Evolutionary conservation across 129 eudicot genomes (phyloP).

Genomic region (Artemisia argyi): DNA sequence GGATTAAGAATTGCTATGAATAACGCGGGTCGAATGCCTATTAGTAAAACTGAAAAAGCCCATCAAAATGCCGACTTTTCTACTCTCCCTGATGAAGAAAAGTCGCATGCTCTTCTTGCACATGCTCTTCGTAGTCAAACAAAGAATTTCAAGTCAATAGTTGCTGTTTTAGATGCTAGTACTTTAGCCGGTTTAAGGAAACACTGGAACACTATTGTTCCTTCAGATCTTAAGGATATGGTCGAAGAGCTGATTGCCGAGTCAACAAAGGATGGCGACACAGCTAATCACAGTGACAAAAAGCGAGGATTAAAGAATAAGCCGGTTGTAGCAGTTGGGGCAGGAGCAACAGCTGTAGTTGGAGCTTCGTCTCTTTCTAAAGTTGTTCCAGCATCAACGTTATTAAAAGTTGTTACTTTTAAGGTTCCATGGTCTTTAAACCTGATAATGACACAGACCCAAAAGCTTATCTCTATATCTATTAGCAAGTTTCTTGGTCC

Average conservation of each 20-base stretch:
- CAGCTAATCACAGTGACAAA: conserved; percentile 31
- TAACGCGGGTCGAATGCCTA: conserved; percentile 58
- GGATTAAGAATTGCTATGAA: conserved; percentile 84
- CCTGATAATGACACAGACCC: conserved; percentile 65
- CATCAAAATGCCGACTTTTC: conserved; percentile 39
- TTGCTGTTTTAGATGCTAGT: conserved; percentile 75
- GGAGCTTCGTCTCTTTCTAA: conserved; percentile 88
- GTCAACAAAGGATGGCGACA: conserved; percentile 35
- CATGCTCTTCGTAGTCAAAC: conserved; percentile 75
- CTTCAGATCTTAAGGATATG: conserved; percentile 47
- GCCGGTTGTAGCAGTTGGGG: conserved; percentile 91
- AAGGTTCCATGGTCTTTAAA: conserved; percentile 68
- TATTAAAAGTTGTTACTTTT: conserved; percentile 55
- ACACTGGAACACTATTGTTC: conserved; percentile 71
- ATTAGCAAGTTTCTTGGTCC: conserved; percentile 65
- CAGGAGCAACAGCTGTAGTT: conserved; percentile 88
- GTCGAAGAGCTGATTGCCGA: conserved; percentile 60
- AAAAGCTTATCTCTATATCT: conserved; percentile 58
- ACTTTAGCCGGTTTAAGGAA: conserved; percentile 74
- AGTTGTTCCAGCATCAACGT: conserved; percentile 70
- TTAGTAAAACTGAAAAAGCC: conserved; percentile 3
- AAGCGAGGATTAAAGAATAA: conserved; percentile 52
- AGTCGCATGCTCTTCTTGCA: conserved; percentile 80
- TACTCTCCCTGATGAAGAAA: conserved; percentile 68
- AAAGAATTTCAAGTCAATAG: conserved; percentile 58